Evolutionary conservation across 768 basidiomycete species (phyloP).

Genomic region (Kwoniella shandongensis): DNA sequence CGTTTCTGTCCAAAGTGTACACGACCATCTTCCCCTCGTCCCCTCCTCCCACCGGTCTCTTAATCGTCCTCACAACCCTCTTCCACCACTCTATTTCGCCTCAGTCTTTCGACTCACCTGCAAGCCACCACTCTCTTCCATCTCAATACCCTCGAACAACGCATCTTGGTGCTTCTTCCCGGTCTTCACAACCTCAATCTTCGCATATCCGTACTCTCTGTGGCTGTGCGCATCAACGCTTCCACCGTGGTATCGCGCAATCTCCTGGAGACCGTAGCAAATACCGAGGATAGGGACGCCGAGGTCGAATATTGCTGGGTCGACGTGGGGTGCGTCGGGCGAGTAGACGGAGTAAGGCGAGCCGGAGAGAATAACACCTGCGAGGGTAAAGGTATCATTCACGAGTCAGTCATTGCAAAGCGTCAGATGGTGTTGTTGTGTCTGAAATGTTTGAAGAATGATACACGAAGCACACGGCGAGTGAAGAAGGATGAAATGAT

Average conservation of each 20-base stretch:
- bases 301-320: slow-evolving; percentile 77
- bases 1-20: no score
- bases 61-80: no score
- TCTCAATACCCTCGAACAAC: slow-evolving; percentile 75
- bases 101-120: slow-evolving; percentile 60
- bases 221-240: slow-evolving; percentile 81
- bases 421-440: no score
- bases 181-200: slow-evolving; percentile 69
- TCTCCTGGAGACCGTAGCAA: slow-evolving; percentile 96
- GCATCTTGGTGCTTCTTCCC: slow-evolving; percentile 64
- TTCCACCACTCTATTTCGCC: not conserved
- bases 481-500: no score
- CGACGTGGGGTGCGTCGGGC: slow-evolving; percentile 84
- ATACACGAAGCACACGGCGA: no score
- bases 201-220: slow-evolving; percentile 92
- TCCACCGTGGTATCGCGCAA: slow-evolving; percentile 83
- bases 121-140: slow-evolving; percentile 66
- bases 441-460: no score
- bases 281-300: slow-evolving; percentile 93
- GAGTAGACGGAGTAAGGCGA: slow-evolving; percentile 99
- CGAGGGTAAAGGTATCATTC: not conserved
- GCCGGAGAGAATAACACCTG: slow-evolving; percentile 93
- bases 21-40: no score
- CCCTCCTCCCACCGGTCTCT: no score
- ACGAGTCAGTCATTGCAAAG: no score